Evolutionary conservation across 1,284 basidiomycete species (phyloP).

Genomic region (Malassezia vespertilionis): DNA sequence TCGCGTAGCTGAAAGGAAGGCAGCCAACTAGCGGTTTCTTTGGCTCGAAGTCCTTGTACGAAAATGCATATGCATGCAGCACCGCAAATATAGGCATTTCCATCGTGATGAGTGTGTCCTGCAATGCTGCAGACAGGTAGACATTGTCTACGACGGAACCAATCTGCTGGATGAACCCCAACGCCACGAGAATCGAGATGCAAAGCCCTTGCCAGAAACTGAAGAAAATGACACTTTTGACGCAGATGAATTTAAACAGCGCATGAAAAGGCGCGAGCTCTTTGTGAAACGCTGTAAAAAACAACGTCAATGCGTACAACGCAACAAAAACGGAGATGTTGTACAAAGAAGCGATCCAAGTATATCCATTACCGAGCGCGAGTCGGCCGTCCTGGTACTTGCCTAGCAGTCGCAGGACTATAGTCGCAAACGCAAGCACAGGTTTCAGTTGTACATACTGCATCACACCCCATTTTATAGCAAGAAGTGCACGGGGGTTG

Average conservation of each 20-base stretch:
- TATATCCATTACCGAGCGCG: constrained; percentile 70
- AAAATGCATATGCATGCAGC: constrained; percentile 77
- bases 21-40: constrained; percentile 30
- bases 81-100: constrained; percentile 98
- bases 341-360: constrained; percentile 58
- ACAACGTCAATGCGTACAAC: constrained; percentile 42
- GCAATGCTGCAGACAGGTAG: constrained; percentile 38
- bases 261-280: constrained; percentile 41
- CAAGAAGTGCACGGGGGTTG: constrained; percentile 71
- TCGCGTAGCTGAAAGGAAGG: constrained; percentile 54
- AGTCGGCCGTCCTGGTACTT: constrained; percentile 77
- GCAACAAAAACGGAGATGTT: constrained; percentile 51
- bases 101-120: constrained; percentile 59
- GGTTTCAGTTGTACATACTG: constrained; percentile 98
- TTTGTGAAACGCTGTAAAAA: constrained; percentile 38
- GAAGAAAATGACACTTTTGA: constrained; percentile 87
- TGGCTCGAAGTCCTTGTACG: constrained; percentile 35
- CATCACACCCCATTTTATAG: constrained; percentile 83
- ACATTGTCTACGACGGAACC: constrained; percentile 74
- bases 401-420: constrained; percentile 72
- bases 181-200: constrained; percentile 76
- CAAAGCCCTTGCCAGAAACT: constrained; percentile 85
- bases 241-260: constrained; percentile 64
- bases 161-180: constrained; percentile 60
- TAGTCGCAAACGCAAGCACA: constrained; percentile 67